Conservation (phyloP, 2,329 filamentous ascomycete genomes). For the Ceratocystis alfenasii region DNA sequence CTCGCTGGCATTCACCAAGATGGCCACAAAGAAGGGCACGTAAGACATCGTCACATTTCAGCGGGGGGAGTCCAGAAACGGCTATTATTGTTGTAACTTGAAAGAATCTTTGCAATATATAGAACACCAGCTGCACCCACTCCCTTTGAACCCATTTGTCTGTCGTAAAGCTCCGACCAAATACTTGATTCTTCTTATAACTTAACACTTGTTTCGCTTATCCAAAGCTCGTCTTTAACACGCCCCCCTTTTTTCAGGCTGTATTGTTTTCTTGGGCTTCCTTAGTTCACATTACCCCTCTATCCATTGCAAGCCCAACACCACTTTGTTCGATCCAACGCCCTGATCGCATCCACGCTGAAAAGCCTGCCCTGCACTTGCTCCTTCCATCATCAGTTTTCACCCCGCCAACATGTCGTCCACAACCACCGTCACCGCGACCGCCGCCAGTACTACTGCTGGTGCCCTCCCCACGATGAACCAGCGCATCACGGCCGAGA, state of each 20-base stretch:
- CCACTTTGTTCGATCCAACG: not conserved
- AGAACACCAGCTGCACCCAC: not conserved
- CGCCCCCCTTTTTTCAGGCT: constrained; percentile 6
- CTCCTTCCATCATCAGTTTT: not conserved
- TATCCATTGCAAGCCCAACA: constrained; percentile 7
- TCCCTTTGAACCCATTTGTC: not conserved
- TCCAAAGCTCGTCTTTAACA: not conserved
- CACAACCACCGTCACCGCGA: constrained; percentile 12
- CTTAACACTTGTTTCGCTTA: not conserved
- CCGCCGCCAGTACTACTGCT: constrained; percentile 30
- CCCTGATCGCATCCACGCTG: not conserved
- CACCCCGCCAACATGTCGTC: constrained; percentile 23
- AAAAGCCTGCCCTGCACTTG: no score
- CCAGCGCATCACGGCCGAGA: constrained; percentile 67
- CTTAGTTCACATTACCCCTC: constrained; percentile 3
- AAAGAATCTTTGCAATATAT: not conserved
- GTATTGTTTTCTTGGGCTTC: constrained; percentile 10
- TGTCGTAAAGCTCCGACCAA: no score
- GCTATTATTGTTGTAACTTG: no score
- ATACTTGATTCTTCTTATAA: no score
- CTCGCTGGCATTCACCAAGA: not conserved
- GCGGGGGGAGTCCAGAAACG: no score
- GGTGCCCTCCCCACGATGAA: constrained; percentile 28
- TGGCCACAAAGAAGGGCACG: not conserved
- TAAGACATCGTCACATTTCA: not conserved